Percentiles rank a stretch among this genome's conserved stretches.
Conservation (phyloP, 1,139 yeast genomes). For the Taphrina sp. region DNA sequence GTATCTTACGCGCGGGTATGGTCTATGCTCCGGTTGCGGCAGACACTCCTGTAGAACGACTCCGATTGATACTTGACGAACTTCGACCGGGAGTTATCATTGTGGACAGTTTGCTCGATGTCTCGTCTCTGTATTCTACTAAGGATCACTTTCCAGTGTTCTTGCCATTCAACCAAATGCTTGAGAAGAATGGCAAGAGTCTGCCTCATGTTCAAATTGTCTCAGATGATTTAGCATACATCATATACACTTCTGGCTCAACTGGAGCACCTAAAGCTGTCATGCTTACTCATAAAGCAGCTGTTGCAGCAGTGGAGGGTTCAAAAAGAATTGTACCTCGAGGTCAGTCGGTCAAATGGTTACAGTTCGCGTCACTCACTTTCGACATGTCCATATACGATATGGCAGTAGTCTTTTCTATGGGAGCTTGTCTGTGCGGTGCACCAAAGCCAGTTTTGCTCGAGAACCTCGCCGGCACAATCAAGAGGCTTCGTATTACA, state of each 20-base stretch:
- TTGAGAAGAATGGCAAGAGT: not conserved
- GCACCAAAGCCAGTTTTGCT: constrained; percentile 35
- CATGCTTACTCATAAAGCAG: constrained; percentile 35
- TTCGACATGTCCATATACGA: constrained; percentile 40
- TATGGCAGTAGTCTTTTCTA: constrained; percentile 38
- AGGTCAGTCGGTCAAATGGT: constrained; percentile 18
- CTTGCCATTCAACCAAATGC: not conserved
- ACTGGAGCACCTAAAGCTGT: constrained; percentile 40
- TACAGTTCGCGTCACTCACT: constrained; percentile 38
- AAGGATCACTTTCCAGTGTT: too few species aligned
- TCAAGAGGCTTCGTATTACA: constrained; percentile 34
- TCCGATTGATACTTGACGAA: constrained; percentile 34
- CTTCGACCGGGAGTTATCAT: constrained; percentile 11
- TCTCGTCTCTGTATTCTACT: not conserved
- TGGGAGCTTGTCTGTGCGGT: constrained; percentile 38
- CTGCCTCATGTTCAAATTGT: not conserved
- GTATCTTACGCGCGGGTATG: constrained; percentile 37
- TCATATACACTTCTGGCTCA: constrained; percentile 39
- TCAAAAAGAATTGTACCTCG: constrained; percentile 31
- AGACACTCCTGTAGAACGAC: constrained; percentile 34
- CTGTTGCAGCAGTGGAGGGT: constrained; percentile 37
- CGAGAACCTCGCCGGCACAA: constrained; percentile 35
- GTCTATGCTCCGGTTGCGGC: constrained; percentile 38
- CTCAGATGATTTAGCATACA: constrained; percentile 35
- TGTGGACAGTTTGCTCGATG: not conserved